Evolutionary conservation across 2,329 filamentous ascomycete genomes (phyloP).

Genomic region (Elsinoe ampelina): DNA sequence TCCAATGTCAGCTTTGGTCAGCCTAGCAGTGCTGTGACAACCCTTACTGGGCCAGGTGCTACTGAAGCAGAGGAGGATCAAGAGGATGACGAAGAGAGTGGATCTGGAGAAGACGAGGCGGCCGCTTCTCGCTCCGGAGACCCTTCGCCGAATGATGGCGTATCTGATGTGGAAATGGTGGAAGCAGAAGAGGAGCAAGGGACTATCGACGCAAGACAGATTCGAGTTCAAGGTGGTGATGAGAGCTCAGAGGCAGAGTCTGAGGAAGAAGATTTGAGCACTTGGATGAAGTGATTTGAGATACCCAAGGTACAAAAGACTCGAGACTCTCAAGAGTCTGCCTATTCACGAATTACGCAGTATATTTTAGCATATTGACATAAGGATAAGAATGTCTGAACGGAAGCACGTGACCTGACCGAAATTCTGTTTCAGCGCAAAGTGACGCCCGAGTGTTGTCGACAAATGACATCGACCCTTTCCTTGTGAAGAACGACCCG

Average conservation of each 20-base stretch:
- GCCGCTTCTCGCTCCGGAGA: too few species aligned
- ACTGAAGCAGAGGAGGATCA: background rate
- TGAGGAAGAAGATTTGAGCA: background rate
- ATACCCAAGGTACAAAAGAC: slow-evolving; percentile 3
- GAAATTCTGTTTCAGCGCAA: background rate
- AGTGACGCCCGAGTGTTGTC: slow-evolving; percentile 1
- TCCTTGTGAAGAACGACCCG: background rate
- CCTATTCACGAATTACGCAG: background rate
- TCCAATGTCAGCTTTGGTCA: background rate
- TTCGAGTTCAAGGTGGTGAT: background rate
- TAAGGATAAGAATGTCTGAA: background rate
- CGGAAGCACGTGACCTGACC: background rate
- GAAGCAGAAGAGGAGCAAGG: background rate
- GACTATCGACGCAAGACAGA: background rate
- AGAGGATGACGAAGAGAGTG: background rate
- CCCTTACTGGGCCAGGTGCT: slow-evolving; percentile 2
- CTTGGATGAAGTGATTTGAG: background rate
- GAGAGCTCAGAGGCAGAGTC: slow-evolving; percentile 6
- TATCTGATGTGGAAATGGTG: background rate
- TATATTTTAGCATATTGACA: background rate
- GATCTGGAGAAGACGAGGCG: background rate
- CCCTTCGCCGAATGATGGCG: background rate
- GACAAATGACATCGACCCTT: slow-evolving; percentile 9
- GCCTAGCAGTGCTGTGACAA: background rate
- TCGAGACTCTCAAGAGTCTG: background rate